Conservation (phyloP, 2,329 filamentous ascomycete genomes). For the Monosporascus ibericus region DNA sequence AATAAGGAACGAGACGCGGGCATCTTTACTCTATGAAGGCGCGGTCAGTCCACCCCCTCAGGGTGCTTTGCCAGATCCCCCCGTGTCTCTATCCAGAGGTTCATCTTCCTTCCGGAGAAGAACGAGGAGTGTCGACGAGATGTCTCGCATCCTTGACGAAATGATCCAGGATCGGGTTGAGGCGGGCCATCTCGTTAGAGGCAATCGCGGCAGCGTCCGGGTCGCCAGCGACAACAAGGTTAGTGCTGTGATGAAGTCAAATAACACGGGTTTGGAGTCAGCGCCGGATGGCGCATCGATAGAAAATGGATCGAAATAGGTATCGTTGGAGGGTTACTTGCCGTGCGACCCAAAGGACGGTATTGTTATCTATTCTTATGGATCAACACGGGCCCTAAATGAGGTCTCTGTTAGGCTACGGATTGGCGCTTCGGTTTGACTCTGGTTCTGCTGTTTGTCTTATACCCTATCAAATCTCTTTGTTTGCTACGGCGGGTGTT, state of each 20-base stretch:
- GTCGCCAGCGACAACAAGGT: conserved; percentile 42
- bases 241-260: conserved; percentile 27
- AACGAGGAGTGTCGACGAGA: conserved; percentile 75
- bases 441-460: conserved; percentile 29
- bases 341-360: conserved; percentile 20
- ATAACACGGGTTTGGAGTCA: conserved; percentile 29
- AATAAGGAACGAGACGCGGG: conserved; percentile 14
- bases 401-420: not conserved
- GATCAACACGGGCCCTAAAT: conserved; percentile 14
- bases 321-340: conserved; percentile 20
- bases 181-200: conserved; percentile 63
- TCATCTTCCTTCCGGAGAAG: conserved; percentile 39
- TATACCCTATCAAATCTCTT: conserved; percentile 34
- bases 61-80: conserved; percentile 25
- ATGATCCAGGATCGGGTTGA: conserved; percentile 92
- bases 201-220: conserved; percentile 60
- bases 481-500: conserved; percentile 25
- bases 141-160: conserved; percentile 88
- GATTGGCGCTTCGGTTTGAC: conserved; percentile 22
- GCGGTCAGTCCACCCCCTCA: conserved; percentile 27
- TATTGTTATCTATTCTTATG: conserved; percentile 21
- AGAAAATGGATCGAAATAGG: conserved; percentile 16
- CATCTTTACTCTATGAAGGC: conserved; percentile 25
- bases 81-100: conserved; percentile 19
- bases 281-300: conserved; percentile 29